Evolutionary conservation across 2,329 filamentous ascomycete species (phyloP).

Genomic region (Penicillium polonicum): DNA sequence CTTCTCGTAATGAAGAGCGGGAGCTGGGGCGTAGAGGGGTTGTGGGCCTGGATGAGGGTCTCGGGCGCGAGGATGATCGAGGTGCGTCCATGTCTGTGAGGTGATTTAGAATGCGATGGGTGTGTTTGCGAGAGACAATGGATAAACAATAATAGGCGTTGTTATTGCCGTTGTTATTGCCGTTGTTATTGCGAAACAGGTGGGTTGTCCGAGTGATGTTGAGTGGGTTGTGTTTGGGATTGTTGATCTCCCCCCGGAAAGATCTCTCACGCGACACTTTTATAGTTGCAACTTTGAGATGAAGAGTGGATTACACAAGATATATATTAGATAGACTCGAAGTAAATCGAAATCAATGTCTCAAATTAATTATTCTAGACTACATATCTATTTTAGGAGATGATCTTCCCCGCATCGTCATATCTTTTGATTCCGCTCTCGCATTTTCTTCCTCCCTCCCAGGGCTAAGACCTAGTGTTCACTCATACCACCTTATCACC

Average conservation of each 20-base stretch:
- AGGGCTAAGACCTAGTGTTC: constrained; percentile 1
- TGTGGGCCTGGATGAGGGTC: constrained; percentile 71
- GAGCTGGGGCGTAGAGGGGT: constrained; percentile 90
- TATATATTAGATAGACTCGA: neutral
- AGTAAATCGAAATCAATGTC: neutral
- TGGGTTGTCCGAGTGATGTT: neutral
- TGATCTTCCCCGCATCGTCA: constrained; percentile 12
- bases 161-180: too few relatives aligned
- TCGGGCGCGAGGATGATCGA: constrained; percentile 61
- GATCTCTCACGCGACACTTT: neutral
- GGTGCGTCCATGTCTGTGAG: constrained; percentile 32
- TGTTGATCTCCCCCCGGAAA: constrained; percentile 5
- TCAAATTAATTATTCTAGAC: neutral
- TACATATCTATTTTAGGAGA: neutral
- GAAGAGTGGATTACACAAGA: neutral
- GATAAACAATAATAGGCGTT: neutral
- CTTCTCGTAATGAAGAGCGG: constrained; percentile 81
- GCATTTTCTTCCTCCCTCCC: neutral
- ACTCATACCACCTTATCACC: neutral
- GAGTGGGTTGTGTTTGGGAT: neutral
- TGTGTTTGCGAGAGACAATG: neutral
- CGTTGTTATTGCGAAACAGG: neutral
- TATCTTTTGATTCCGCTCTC: constrained; percentile 4
- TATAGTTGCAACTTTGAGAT: neutral
- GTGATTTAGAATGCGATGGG: neutral